Conservation (phyloP, 129 eudicot species). For the Pittosporum tobira region DNA sequence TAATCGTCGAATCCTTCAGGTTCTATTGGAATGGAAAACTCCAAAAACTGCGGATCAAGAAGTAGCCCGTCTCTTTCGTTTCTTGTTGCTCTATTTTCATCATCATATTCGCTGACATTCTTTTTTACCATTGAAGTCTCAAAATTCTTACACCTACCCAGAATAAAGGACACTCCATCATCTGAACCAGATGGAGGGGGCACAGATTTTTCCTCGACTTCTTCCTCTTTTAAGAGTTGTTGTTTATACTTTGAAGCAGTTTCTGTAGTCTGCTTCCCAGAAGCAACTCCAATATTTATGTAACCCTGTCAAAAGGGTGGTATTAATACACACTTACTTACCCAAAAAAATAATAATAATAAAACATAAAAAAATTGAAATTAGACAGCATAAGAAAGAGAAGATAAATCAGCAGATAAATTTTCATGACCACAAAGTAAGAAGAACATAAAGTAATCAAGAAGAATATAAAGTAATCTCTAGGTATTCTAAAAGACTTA, state of each 20-base stretch:
- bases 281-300: constrained; percentile 87
- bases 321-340: no score
- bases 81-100: constrained; percentile 14
- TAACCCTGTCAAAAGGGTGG: constrained; percentile 57
- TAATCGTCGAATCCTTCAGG: constrained; percentile 20
- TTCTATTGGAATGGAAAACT: constrained; percentile 14
- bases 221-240: constrained; percentile 41
- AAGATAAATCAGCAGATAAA: not conserved
- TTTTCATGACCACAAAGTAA: not conserved
- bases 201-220: constrained; percentile 33
- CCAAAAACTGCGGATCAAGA: constrained; percentile 14
- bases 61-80: constrained; percentile 4
- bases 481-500: constrained; percentile 33
- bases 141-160: constrained; percentile 36
- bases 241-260: constrained; percentile 34
- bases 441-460: not conserved
- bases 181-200: constrained; percentile 37
- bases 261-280: constrained; percentile 45
- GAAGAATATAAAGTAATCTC: not conserved
- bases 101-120: constrained; percentile 15
- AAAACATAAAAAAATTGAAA: not conserved
- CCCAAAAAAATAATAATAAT: no score
- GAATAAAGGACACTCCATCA: constrained; percentile 71
- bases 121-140: constrained; percentile 18
- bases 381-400: constrained; percentile 1